Conservation (phyloP, 1,284 basidiomycete genomes). For the Cutaneotrichosporon mucoides region DNA sequence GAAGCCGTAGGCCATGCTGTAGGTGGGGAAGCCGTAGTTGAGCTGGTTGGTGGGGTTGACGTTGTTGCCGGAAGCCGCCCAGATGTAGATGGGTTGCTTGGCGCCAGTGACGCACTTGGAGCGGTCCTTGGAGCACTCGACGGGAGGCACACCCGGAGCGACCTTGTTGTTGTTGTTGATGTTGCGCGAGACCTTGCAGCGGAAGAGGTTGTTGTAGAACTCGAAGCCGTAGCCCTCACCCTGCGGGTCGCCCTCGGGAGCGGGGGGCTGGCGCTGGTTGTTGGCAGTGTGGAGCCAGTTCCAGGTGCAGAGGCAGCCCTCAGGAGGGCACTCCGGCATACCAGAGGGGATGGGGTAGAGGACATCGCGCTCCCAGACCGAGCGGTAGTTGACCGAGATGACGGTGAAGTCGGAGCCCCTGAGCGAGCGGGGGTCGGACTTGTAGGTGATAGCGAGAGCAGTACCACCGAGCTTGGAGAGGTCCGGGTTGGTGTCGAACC, state of each 20-base stretch:
- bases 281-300: slow-evolving; percentile 14
- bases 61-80: not conserved
- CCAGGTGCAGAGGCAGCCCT: slow-evolving; percentile 65
- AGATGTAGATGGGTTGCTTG: slow-evolving; percentile 16
- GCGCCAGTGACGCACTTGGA: slow-evolving; percentile 29
- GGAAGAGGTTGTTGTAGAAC: slow-evolving; percentile 67
- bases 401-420: slow-evolving; percentile 64
- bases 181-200: slow-evolving; percentile 59
- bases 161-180: slow-evolving; percentile 23
- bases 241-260: slow-evolving; percentile 1
- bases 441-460: slow-evolving; percentile 16
- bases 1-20: slow-evolving; percentile 47
- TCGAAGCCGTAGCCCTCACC: slow-evolving; percentile 14
- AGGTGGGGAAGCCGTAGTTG: slow-evolving; percentile 45
- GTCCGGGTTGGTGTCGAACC: not conserved
- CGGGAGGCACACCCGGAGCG: slow-evolving; percentile 45
- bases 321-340: slow-evolving; percentile 65
- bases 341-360: slow-evolving; percentile 24
- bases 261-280: not conserved
- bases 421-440: slow-evolving; percentile 31
- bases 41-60: slow-evolving; percentile 51
- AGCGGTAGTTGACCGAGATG: slow-evolving; percentile 63
- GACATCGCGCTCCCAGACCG: slow-evolving; percentile 4
- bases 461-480: slow-evolving; percentile 9
- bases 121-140: slow-evolving; percentile 31